Conservation (phyloP, 371 early-diverging fungal genomes). For the Syncephalastrum contaminatum region DNA sequence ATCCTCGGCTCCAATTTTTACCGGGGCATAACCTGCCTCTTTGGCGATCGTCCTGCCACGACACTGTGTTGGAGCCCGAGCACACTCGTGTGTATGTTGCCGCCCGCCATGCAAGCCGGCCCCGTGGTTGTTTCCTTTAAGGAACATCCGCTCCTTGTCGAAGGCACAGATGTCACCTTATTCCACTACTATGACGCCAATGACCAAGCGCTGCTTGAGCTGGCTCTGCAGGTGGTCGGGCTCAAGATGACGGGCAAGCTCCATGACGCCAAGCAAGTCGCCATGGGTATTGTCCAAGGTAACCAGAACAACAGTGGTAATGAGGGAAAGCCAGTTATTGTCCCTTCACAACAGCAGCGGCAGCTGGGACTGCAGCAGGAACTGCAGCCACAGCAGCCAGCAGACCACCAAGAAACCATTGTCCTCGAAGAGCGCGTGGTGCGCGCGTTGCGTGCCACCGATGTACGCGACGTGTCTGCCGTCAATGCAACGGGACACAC, state of each 20-base stretch:
- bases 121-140: conserved; percentile 70
- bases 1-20: conserved; percentile 73
- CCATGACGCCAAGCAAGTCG: conserved; percentile 66
- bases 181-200: conserved; percentile 69
- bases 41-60: conserved; percentile 72
- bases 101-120: conserved; percentile 68
- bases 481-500: conserved; percentile 30
- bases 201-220: conserved; percentile 76
- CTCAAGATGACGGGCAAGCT: conserved; percentile 74
- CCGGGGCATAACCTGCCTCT: conserved; percentile 67
- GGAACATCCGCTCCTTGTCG: conserved; percentile 38
- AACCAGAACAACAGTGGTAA: neutral
- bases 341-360: too few species aligned
- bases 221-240: conserved; percentile 82
- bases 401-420: neutral
- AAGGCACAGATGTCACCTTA: conserved; percentile 42
- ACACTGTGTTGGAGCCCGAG: conserved; percentile 69
- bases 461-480: conserved; percentile 11
- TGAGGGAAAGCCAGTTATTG: too few species aligned
- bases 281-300: conserved; percentile 65
- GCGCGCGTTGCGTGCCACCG: conserved; percentile 9
- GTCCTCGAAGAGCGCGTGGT: conserved; percentile 13
- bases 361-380: too few species aligned
- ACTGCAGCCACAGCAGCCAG: too few species aligned
- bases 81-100: conserved; percentile 77